Evolutionary conservation across 2,329 filamentous ascomycete species (phyloP).

Genomic region (Penicillium sp.): DNA sequence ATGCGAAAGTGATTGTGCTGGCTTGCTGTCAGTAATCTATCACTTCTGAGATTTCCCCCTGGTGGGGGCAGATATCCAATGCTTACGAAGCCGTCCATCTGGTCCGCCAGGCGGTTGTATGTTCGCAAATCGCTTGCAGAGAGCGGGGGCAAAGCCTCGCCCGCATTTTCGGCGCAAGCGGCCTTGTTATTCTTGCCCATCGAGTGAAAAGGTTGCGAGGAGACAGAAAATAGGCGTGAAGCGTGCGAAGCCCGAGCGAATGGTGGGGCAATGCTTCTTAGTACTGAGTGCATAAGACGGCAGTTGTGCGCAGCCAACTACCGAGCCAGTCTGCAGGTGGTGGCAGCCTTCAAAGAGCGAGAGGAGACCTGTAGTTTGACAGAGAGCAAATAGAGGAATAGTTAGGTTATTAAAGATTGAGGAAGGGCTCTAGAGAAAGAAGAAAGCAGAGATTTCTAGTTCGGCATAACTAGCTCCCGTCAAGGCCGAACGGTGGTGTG

Average conservation of each 20-base stretch:
- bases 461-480: conserved; percentile 1
- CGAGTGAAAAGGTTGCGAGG: neutral
- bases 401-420: too few species aligned
- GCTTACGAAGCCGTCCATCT: conserved; percentile 72
- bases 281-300: conserved; percentile 21
- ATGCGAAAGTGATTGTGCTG: conserved; percentile 76
- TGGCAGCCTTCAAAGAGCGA: neutral
- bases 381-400: too few species aligned
- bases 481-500: neutral
- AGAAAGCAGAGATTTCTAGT: conserved; percentile 23
- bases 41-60: neutral
- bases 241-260: conserved; percentile 5
- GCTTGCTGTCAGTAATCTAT: conserved; percentile 16
- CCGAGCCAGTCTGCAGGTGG: conserved; percentile 13
- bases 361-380: neutral
- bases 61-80: neutral
- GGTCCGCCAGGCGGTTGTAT: conserved; percentile 73
- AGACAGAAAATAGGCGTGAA: conserved; percentile 5
- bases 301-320: conserved; percentile 16
- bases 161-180: neutral
- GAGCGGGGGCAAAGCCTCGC: conserved; percentile 59
- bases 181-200: conserved; percentile 11
- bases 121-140: conserved; percentile 65
- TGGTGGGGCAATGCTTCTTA: conserved; percentile 6
- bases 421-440: conserved; percentile 5